Percentiles rank a stretch among this genome's conserved stretches.
phyloP scores from a whole-genome alignment of 441 rosid species.

The Gossypium armourianum region DNA sequence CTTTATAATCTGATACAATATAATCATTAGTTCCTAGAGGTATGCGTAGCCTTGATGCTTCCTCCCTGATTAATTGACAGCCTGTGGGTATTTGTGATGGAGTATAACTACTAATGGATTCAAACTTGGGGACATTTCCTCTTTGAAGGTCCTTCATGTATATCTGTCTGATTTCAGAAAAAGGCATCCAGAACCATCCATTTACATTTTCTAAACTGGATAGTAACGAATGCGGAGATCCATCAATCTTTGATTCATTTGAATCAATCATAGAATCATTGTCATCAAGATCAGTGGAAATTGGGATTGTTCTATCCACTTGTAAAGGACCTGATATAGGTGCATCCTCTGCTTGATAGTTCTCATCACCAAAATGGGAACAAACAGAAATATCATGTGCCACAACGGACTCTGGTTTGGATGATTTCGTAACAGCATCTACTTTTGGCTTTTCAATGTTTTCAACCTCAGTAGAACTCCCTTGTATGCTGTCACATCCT shows the following conservation, averaged over 20 bases:
- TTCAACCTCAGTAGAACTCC: slow-evolving; percentile 21
- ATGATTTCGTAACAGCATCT: slow-evolving; percentile 9
- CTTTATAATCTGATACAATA: slow-evolving; percentile 71
- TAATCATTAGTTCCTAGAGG: slow-evolving; percentile 46
- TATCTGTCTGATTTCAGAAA: slow-evolving; percentile 47
- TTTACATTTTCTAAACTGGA: slow-evolving; percentile 33
- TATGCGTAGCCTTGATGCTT: slow-evolving; percentile 64
- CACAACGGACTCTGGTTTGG: slow-evolving; percentile 19
- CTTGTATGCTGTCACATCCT: slow-evolving; percentile 20
- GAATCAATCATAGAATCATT: slow-evolving; percentile 19
- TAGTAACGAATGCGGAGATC: slow-evolving; percentile 27
- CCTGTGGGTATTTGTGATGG: slow-evolving; percentile 36
- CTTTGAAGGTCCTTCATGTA: slow-evolving; percentile 44
- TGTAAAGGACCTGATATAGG: slow-evolving; percentile 25
- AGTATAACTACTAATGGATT: slow-evolving; percentile 30
- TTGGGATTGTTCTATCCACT: slow-evolving; percentile 33
- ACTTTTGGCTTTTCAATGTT: slow-evolving; percentile 21
- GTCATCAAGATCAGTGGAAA: slow-evolving; percentile 19
- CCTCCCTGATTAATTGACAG: slow-evolving; percentile 52
- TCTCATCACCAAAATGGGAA: slow-evolving; percentile 16
- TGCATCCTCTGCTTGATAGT: slow-evolving; percentile 21
- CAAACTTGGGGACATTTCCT: slow-evolving; percentile 49
- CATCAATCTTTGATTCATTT: slow-evolving; percentile 20
- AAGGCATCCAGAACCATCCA: slow-evolving; percentile 83
- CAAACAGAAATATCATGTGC: slow-evolving; percentile 7